phyloP scores from a whole-genome alignment of 768 basidiomycete genomes.

The Tylopilus cervinicoccineus region DNA sequence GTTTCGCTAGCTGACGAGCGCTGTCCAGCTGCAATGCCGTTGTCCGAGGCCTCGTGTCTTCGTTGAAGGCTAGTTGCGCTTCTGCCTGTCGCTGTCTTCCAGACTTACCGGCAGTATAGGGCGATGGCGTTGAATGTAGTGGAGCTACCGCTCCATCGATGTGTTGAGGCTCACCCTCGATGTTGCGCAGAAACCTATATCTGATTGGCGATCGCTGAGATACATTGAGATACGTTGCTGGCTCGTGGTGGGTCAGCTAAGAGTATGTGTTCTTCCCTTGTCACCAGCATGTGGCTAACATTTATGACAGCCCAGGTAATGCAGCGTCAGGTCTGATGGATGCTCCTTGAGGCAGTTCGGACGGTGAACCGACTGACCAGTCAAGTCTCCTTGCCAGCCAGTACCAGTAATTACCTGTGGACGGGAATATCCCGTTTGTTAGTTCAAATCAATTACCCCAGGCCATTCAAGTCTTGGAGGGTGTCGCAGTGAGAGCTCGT shows the following conservation, averaged over 20 bases:
- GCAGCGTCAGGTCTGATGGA: constrained; percentile 11
- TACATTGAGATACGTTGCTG: constrained; percentile 12
- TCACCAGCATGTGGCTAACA: background rate
- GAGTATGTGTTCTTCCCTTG: constrained; percentile 3
- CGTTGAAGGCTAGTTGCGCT: constrained; percentile 1
- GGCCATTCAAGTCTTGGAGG: constrained; percentile 31
- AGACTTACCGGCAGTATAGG: background rate
- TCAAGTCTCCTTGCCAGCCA: constrained; percentile 6
- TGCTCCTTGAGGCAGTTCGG: background rate
- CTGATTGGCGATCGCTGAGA: constrained; percentile 18
- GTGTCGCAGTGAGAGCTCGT: constrained; percentile 3
- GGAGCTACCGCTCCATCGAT: constrained; percentile 14
- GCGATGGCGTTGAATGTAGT: constrained; percentile 16
- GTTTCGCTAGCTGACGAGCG: constrained; percentile 2
- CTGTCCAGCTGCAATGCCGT: constrained; percentile 15
- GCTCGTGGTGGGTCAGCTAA: constrained; percentile 20
- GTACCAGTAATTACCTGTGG: constrained; percentile 18
- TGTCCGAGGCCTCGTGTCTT: constrained; percentile 11
- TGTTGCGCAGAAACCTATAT: constrained; percentile 2
- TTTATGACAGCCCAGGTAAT: constrained; percentile 10
- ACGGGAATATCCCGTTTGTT: constrained; percentile 26
- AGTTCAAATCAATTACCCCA: constrained; percentile 36
- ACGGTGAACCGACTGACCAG: constrained; percentile 5
- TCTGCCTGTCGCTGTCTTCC: background rate
- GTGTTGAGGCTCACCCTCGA: constrained; percentile 2